Conservation (phyloP, 176 grass and related monocot genomes). For the Cenchrus fungigraminus region DNA sequence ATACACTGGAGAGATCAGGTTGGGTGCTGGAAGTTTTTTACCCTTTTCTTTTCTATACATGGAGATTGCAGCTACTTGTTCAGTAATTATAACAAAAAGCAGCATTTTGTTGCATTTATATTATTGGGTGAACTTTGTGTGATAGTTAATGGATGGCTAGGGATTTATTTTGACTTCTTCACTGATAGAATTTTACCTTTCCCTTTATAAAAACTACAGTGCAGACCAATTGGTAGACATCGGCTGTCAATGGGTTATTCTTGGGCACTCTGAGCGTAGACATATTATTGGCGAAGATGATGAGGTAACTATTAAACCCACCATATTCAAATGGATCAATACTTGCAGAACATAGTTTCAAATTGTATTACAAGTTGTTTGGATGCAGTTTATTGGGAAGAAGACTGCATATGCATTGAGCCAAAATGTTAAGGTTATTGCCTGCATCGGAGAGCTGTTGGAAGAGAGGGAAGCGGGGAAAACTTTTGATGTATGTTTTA, state of each 20-base stretch:
- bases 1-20: slow-evolving; percentile 99
- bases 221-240: slow-evolving; percentile 93
- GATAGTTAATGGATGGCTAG: background rate
- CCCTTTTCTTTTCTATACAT: background rate
- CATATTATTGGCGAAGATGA: slow-evolving; percentile 94
- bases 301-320: slow-evolving; percentile 48
- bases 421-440: slow-evolving; percentile 98
- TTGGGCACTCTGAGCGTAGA: slow-evolving; percentile 91
- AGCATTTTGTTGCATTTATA: background rate
- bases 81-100: background rate
- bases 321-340: slow-evolving; percentile 5
- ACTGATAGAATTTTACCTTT: slow-evolving; percentile 29
- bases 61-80: background rate
- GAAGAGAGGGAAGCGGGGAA: slow-evolving; percentile 98
- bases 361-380: slow-evolving; percentile 21
- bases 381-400: slow-evolving; percentile 89
- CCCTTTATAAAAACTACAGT: slow-evolving; percentile 45
- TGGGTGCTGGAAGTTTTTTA: background rate
- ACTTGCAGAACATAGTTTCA: background rate
- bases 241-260: slow-evolving; percentile 94
- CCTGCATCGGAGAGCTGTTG: slow-evolving; percentile 92
- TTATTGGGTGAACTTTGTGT: slow-evolving; percentile 11
- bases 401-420: slow-evolving; percentile 96
- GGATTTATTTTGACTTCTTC: slow-evolving; percentile 25
- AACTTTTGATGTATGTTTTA: slow-evolving; percentile 97